Evolutionary conservation across 2,329 filamentous ascomycete genomes (phyloP), one percentile per base, ranked within the genome.

Genomic region (Parafenestella ontariensis): DNA sequence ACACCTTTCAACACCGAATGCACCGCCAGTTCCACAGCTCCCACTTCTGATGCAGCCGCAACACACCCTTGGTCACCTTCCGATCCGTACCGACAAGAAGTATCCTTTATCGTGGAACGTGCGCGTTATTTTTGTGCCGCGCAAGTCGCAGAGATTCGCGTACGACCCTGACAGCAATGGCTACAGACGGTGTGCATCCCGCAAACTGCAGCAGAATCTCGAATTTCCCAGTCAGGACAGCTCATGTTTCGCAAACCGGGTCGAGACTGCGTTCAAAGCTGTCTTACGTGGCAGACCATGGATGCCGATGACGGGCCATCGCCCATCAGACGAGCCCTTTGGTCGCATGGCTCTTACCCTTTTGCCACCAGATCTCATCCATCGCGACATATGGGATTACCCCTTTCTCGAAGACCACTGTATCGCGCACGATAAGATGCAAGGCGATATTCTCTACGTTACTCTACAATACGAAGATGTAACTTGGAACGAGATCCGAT

Each of bases 401-500:
- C 65, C 70, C 3, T 78, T 77, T 52, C 62, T 78, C 21, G 75
- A 77, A 33, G 70, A 76, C 28, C 74, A 77, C 52, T 78, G 76
- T 54, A 73, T 77, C 39, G 70, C 74, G 9, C 73, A 76, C 57
- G 75, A 78, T 61, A 77, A 78, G 58, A 68, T 76, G 66, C 74
- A 74, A 36, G 76, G 76, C 26, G 75, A 78, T 47, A 49, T 78
- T 15, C 70, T 78, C 17, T 77, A 76, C 65, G 71, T 78, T 15
- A 68, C 75, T 3, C 66, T 77, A 11, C 73, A 75, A 49, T 72
- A 75, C 24, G 73, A 76, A 50, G 75, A 78, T 42, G 66, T 75
- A 7, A 73, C 71, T 1, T 77, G 75, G 76, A 70, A 72, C 46
- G 75, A 77, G 46, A 73, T 78, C 29, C 66, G 68, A 26, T 72